Base-by-base conservation (phyloP, 192 early-diverging fungal genomes). In the Rhizoclosmatium globosum region DNA sequence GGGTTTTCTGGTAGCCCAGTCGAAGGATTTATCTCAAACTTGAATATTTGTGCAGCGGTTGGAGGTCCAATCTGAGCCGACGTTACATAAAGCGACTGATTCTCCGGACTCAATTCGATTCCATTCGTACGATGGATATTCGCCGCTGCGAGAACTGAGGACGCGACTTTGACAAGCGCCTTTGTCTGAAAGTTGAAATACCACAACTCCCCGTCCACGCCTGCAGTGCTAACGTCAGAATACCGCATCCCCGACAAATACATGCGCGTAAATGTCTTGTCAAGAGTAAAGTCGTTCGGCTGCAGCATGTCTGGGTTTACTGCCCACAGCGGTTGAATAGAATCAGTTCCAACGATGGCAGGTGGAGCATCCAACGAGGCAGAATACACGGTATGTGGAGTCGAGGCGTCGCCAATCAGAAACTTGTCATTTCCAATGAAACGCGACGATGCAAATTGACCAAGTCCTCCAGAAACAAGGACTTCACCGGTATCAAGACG, bases 71-170 rank as follows among this genome's bases (percentile, higher is more conserved):
- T 68, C 17, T 45, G 39, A 7, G 65, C 65, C 11, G 39, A 45
- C 17, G 65, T 68, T 3, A 68, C 65, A 41, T 68, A 68, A 7
- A 68, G 65, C 4, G 39, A 11, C 17, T 17, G 3, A 13, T 21
- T 21, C 0, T 68, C 65, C 7, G 65, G 65, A 17, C 42, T 45
- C 39, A 68, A 41, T 11, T 68, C 65, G 45, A 68, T 68, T 68
- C 65, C 65, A 68, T 68, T 68, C 6, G 65, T 68, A 7, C 65
- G 4, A 41, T 68, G 65, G 45, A 68, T 68, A 11, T 44, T 44
- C 4, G 65, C 65, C 4, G 23, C 39, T 6, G 39, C 65, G 3
- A 68, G 21, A 19, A 45, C 43, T 0, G 11, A 7, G 17, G 65
- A 42, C 45, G 65, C 0, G 65, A 68, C 43, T 46, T 68, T 21